Conservation (phyloP, 371 early-diverging fungal species). For the Dentiscutata heterogama region DNA sequence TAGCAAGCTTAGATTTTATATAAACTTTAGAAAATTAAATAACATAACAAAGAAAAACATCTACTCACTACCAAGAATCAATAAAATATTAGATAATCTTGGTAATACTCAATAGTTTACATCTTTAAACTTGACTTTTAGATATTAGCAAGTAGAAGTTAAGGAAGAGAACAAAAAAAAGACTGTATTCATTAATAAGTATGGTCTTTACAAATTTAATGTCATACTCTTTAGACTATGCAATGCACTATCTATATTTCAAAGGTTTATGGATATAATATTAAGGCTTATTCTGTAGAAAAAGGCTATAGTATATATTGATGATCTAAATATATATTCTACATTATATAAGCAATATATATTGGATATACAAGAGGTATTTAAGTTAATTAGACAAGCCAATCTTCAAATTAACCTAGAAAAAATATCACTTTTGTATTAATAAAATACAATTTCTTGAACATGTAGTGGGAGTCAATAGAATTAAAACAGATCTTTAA, state of each 20-base stretch:
- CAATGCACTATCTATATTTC: slow-evolving; percentile 43
- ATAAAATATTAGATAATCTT: neutral
- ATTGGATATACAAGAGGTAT: slow-evolving; percentile 21
- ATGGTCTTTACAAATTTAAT: slow-evolving; percentile 2
- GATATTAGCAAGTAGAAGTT: slow-evolving; percentile 37
- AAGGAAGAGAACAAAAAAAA: slow-evolving; percentile 37
- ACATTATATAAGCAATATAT: neutral
- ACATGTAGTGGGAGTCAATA: slow-evolving; percentile 9
- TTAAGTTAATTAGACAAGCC: neutral
- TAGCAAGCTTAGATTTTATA: neutral
- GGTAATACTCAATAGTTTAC: neutral
- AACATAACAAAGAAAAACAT: neutral
- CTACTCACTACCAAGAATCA: neutral
- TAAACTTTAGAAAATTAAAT: neutral
- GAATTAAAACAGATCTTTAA: slow-evolving; percentile 40
- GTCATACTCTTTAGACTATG: neutral
- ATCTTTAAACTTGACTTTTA: neutral
- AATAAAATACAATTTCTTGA: slow-evolving; percentile 9
- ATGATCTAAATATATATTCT: slow-evolving; percentile 50
- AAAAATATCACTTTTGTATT: slow-evolving; percentile 32
- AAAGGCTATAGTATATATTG: slow-evolving; percentile 51
- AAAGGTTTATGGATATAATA: slow-evolving; percentile 53
- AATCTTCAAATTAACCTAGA: neutral
- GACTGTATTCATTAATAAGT: neutral
- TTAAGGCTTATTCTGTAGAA: slow-evolving; percentile 30